Evolutionary conservation across 1,284 basidiomycete species (phyloP).

Genomic region (Mycena sp.): DNA sequence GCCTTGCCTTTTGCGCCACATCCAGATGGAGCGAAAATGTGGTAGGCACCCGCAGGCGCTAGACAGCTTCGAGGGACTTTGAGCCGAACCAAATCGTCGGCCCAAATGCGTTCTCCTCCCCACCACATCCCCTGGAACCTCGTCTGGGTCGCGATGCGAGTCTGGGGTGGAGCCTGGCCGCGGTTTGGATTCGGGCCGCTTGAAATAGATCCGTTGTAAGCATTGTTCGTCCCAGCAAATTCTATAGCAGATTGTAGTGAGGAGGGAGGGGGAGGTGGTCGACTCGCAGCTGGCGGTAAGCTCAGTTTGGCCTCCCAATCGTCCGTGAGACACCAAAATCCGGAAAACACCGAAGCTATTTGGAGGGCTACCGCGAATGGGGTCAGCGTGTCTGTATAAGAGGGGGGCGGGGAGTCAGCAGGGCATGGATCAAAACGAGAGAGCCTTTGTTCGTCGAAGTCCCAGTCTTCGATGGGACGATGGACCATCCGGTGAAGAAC

Average conservation of each 20-base stretch:
- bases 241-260: slow-evolving; percentile 39
- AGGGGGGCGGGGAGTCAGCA: slow-evolving; percentile 27
- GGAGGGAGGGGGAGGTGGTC: slow-evolving; percentile 32
- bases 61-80: slow-evolving; percentile 72
- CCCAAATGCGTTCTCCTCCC: slow-evolving; percentile 91
- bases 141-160: slow-evolving; percentile 50
- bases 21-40: slow-evolving; percentile 67
- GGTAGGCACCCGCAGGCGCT: slow-evolving; percentile 65
- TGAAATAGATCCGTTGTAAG: slow-evolving; percentile 30
- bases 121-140: slow-evolving; percentile 88
- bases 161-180: background rate
- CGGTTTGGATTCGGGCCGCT: slow-evolving; percentile 33
- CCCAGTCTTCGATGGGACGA: slow-evolving; percentile 55
- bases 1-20: slow-evolving; percentile 52
- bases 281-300: slow-evolving; percentile 40
- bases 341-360: slow-evolving; percentile 65
- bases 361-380: slow-evolving; percentile 75
- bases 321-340: slow-evolving; percentile 75
- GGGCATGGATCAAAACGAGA: slow-evolving; percentile 61
- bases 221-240: slow-evolving; percentile 39
- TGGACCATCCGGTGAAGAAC: slow-evolving; percentile 59
- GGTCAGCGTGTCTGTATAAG: slow-evolving; percentile 59
- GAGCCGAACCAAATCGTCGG: slow-evolving; percentile 84
- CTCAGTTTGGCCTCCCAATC: slow-evolving; percentile 70
- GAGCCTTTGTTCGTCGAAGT: slow-evolving; percentile 51